Percentiles rank a stretch among this genome's conserved stretches.
These are phyloP conservation scores for Coemansia sp. DNA, from an alignment of 192 early-diverging fungal genomes.

Conservation along the genomic window DNA sequence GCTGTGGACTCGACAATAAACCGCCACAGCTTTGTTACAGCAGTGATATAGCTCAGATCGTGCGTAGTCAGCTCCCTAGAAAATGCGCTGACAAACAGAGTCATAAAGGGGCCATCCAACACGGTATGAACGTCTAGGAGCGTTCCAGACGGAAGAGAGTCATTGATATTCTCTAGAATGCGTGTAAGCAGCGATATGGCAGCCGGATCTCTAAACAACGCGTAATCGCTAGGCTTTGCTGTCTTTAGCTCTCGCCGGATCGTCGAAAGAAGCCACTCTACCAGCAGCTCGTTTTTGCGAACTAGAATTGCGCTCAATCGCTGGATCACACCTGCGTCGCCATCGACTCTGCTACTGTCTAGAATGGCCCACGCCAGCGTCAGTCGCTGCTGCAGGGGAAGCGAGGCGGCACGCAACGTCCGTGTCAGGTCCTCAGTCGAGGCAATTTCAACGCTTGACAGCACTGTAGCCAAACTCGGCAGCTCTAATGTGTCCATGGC, in stretches of 20 bases:
- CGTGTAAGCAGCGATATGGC: conserved; percentile 25
- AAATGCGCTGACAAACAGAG: conserved; percentile 41
- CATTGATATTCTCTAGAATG: conserved; percentile 34
- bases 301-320: conserved; percentile 36
- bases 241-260: conserved; percentile 50
- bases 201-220: conserved; percentile 20
- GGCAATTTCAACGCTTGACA: conserved; percentile 13
- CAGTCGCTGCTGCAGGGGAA: conserved; percentile 28
- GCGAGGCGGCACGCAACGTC: conserved; percentile 27
- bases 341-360: conserved; percentile 23
- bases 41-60: conserved; percentile 15
- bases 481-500: conserved; percentile 9
- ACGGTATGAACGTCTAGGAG: conserved; percentile 29
- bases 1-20: conserved; percentile 22
- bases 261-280: conserved; percentile 49
- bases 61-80: background rate
- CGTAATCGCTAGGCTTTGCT: conserved; percentile 16
- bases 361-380: conserved; percentile 43
- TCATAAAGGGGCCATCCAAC: conserved; percentile 31
- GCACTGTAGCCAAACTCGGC: conserved; percentile 6
- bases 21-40: conserved; percentile 33
- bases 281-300: conserved; percentile 46
- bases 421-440: conserved; percentile 49
- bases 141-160: background rate
- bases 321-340: conserved; percentile 4